Base-by-base conservation (phyloP, 2,329 filamentous ascomycete species). In the Pseudocercospora eumusae region DNA sequence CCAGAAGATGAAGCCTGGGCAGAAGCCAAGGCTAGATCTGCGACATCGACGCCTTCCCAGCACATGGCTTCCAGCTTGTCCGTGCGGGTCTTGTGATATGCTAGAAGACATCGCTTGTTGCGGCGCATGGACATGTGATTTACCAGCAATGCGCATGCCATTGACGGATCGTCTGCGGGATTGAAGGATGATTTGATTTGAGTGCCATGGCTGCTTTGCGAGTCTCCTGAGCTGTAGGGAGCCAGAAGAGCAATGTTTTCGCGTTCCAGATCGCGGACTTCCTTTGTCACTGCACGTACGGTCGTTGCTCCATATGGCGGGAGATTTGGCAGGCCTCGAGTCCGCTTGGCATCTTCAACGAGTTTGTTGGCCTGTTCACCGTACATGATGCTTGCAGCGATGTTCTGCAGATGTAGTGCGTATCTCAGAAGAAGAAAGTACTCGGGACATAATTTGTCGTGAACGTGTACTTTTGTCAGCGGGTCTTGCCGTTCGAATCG, bases 331-430 rank as follows among this genome's bases (percentile, higher is more conserved):
- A 99, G 86, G 67, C 91, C 89, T 77, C 95, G 92, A 18, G 91
- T 96, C 74, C 95, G 87, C 83, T 98, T 98, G 75, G 95, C 95
- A 82, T 98, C 91, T 81, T 93, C 90, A 70, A 96, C 93, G 91
- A 96, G 80, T 78, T 96, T 96, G 75, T 92, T 90, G 56, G 90
- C 91, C 63, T 91, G 80, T 75, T 96, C 92, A 69, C 92, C 92
- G 77, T 96, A 95, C 92, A 96, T 96, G n/a, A 3, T 52, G 1
- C 4, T 54, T 9, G 13, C n/a, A 2, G 23, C 8, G 18, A 10
- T 20, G 11, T 18, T 10, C n/a, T n/a, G n/a, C n/a, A n/a, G n/a
- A n/a, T n/a, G n/a, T n/a, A n/a, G n/a, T n/a, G n/a, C n/a, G n/a
- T n/a, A n/a, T n/a, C n/a, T n/a, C n/a, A n/a, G n/a, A n/a, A n/a